Evolutionary conservation across 1,284 basidiomycete genomes (phyloP).

Genomic region (Sanguinoderma infundibulare): DNA sequence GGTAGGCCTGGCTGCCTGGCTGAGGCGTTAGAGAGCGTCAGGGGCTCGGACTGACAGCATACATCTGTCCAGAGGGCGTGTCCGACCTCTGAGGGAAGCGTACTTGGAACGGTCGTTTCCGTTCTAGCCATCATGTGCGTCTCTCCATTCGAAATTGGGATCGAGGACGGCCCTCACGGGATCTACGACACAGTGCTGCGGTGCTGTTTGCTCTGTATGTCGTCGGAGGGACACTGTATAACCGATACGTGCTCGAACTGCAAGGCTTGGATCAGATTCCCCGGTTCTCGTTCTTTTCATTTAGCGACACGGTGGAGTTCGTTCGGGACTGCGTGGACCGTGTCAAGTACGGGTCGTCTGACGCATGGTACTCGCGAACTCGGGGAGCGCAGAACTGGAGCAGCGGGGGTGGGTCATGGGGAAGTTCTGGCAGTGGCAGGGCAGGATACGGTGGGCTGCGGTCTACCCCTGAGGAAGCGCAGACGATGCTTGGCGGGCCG

Average conservation of each 20-base stretch:
- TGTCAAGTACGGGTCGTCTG: slow-evolving; percentile 27
- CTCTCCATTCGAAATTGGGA: slow-evolving; percentile 14
- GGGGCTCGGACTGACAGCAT: slow-evolving; percentile 8
- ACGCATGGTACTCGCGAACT: slow-evolving; percentile 27
- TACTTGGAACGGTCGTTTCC: slow-evolving; percentile 55
- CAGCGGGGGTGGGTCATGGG: slow-evolving; percentile 22
- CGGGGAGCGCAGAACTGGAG: slow-evolving; percentile 26
- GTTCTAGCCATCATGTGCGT: slow-evolving; percentile 57
- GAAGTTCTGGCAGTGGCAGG: slow-evolving; percentile 23
- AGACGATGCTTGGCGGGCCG: slow-evolving; percentile 36
- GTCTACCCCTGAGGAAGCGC: slow-evolving; percentile 36
- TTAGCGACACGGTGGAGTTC: slow-evolving; percentile 35
- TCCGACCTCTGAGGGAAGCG: slow-evolving; percentile 56
- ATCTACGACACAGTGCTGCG: slow-evolving; percentile 46
- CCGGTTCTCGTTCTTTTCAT: slow-evolving; percentile 54
- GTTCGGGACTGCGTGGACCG: slow-evolving; percentile 32
- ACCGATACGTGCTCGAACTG: slow-evolving; percentile 65
- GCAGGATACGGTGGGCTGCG: slow-evolving; percentile 37
- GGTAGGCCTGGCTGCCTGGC: slow-evolving; percentile 52
- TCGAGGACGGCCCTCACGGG: slow-evolving; percentile 12
- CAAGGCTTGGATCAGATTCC: slow-evolving; percentile 72
- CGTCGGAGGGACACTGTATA: slow-evolving; percentile 67
- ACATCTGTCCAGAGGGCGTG: slow-evolving; percentile 58
- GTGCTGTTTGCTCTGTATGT: slow-evolving; percentile 60
- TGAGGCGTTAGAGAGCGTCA: neutral